Conservation (phyloP, 495 filamentous ascomycete species). For the Penicillium maclennaniae region DNA sequence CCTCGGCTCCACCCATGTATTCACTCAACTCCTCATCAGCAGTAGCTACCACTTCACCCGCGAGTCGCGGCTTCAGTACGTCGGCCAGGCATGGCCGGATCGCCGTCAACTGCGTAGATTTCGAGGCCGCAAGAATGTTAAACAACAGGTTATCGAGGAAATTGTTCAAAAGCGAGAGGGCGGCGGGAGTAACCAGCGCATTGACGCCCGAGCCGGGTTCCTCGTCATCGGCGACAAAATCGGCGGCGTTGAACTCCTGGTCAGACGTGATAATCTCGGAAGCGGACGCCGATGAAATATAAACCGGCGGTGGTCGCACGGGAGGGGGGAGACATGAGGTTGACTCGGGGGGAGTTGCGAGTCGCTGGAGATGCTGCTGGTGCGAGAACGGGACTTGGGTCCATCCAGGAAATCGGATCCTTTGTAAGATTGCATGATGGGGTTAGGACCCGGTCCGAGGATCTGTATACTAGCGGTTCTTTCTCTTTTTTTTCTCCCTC, state of each 20-base stretch:
- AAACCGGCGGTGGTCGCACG: slow-evolving; percentile 77
- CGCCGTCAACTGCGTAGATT: slow-evolving; percentile 72
- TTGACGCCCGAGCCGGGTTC: slow-evolving; percentile 50
- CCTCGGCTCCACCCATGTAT: slow-evolving; percentile 72
- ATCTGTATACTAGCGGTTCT: slow-evolving; percentile 2
- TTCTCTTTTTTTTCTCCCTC: slow-evolving; percentile 9
- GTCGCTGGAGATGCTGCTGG: slow-evolving; percentile 47
- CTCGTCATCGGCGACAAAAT: slow-evolving; percentile 61
- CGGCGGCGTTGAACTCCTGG: slow-evolving; percentile 67
- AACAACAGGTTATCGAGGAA: slow-evolving; percentile 94
- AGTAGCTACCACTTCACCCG: slow-evolving; percentile 77
- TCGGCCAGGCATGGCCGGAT: slow-evolving; percentile 83
- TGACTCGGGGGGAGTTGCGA: slow-evolving; percentile 37
- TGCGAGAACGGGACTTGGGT: slow-evolving; percentile 38
- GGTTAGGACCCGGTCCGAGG: slow-evolving; percentile 2
- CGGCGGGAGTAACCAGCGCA: slow-evolving; percentile 70
- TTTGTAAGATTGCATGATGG: slow-evolving; percentile 34
- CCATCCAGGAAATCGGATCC: slow-evolving; percentile 35
- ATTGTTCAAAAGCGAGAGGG: slow-evolving; percentile 78
- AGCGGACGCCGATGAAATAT: slow-evolving; percentile 84
- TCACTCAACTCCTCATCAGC: slow-evolving; percentile 90
- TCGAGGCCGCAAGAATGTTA: slow-evolving; percentile 74
- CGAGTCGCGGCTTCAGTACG: slow-evolving; percentile 82
- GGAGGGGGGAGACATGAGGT: slow-evolving; percentile 59
- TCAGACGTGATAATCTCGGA: slow-evolving; percentile 89